Percentiles rank a stretch among this genome's conserved stretches.
Conservation (phyloP, 495 filamentous ascomycete genomes). For the Letharia columbiana region DNA sequence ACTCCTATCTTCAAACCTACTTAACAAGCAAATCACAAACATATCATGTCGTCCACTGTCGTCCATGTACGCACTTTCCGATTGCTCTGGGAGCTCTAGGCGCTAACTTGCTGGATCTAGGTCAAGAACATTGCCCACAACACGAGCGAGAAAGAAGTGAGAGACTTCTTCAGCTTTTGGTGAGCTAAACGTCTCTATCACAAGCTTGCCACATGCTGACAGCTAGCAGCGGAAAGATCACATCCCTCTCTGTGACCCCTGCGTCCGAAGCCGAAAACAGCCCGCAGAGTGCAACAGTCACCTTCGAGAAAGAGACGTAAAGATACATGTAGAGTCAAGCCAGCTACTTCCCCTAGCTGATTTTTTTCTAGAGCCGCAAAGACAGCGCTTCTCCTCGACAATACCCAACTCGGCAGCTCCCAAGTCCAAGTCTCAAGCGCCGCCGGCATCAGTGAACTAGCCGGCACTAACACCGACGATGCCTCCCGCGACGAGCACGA, state of each 20-base stretch:
- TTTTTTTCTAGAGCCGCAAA: constrained; percentile 58
- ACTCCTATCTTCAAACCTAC: background rate
- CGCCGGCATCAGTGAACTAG: constrained; percentile 55
- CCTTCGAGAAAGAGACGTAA: constrained; percentile 87
- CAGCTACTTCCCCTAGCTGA: constrained; percentile 16
- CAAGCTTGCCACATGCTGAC: constrained; percentile 24
- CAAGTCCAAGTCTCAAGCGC: constrained; percentile 69
- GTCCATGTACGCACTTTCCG: constrained; percentile 36
- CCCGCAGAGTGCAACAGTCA: constrained; percentile 75
- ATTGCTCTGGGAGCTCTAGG: background rate
- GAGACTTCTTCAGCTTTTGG: constrained; percentile 99
- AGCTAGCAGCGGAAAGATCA: constrained; percentile 75
- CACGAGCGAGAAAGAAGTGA: constrained; percentile 82
- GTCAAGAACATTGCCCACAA: constrained; percentile 72
- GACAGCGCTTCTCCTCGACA: constrained; percentile 91
- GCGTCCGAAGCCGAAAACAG: constrained; percentile 47
- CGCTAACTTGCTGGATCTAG: constrained; percentile 9
- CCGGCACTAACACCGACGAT: constrained; percentile 42
- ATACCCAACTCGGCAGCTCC: constrained; percentile 78
- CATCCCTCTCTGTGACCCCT: constrained; percentile 64
- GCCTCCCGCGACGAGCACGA: constrained; percentile 51
- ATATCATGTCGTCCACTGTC: constrained; percentile 42
- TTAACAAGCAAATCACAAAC: background rate
- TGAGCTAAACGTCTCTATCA: constrained; percentile 34
- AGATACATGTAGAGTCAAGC: constrained; percentile 27